Percentiles rank a stretch among this genome's conserved stretches.
Evolutionary conservation across 2,329 filamentous ascomycete species (phyloP).

Genomic region (Cytospora chrysosperma): DNA sequence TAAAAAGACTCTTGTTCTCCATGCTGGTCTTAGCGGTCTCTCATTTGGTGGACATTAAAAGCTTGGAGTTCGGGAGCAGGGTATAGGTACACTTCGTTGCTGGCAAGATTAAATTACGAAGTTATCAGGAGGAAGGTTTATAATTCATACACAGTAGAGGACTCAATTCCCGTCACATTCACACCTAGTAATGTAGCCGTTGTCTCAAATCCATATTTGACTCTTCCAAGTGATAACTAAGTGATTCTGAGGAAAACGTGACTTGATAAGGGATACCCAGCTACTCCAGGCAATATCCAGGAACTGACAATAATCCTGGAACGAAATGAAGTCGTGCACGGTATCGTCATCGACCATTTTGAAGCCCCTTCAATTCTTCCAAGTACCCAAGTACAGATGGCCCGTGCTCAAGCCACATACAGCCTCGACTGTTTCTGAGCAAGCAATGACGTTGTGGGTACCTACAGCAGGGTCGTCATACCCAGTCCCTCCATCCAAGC

Average conservation of each 20-base stretch:
- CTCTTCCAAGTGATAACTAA: neutral
- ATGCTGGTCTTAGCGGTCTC: neutral
- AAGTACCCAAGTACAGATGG: neutral
- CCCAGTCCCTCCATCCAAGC: conserved; percentile 19
- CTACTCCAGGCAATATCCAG: neutral
- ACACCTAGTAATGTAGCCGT: neutral
- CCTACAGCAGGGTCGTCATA: conserved; percentile 7
- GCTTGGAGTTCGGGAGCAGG: conserved; percentile 23
- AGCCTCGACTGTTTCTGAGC: neutral
- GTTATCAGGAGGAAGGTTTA: neutral
- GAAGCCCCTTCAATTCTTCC: neutral
- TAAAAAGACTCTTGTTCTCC: neutral
- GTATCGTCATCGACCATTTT: neutral
- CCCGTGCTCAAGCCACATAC: neutral
- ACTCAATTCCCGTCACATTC: too few relatives aligned
- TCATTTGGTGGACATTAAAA: conserved; percentile 12
- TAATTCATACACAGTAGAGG: neutral
- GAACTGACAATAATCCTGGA: neutral
- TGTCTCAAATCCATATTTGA: neutral
- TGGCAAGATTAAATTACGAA: neutral
- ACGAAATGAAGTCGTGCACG: neutral
- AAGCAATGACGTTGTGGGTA: conserved; percentile 22
- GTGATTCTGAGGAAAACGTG: neutral
- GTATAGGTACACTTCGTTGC: neutral
- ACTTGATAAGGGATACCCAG: neutral